These are phyloP conservation scores for Kwoniella mangroviensis DNA, from an alignment of 768 basidiomycete genomes.

Conservation along the genomic window DNA sequence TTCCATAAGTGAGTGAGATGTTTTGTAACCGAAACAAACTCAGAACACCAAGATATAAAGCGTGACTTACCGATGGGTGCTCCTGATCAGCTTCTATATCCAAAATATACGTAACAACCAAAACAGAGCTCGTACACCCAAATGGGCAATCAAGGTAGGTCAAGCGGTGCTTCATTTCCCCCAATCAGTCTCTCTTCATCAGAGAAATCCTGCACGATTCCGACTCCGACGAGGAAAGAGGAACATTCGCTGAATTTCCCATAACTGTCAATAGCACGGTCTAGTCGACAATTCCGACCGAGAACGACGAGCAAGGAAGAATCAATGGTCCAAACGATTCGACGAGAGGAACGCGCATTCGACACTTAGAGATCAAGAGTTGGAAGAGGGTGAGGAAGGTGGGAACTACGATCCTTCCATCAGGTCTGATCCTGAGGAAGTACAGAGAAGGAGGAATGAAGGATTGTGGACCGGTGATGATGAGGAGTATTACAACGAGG, in stretches of 20 bases:
- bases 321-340: conserved; percentile 85
- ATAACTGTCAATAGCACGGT: conserved; percentile 66
- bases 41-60: background rate
- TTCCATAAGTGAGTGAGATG: conserved; percentile 68
- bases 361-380: conserved; percentile 70
- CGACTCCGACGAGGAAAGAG: no score
- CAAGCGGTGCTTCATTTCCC: background rate
- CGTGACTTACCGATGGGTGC: background rate
- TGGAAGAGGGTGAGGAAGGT: conserved; percentile 76
- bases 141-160: conserved; percentile 72
- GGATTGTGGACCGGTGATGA: conserved; percentile 55
- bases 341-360: conserved; percentile 76
- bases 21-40: no score
- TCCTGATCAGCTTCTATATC: conserved; percentile 50
- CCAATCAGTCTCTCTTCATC: background rate
- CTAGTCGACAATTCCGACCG: conserved; percentile 81
- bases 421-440: conserved; percentile 34
- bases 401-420: conserved; percentile 49
- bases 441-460: conserved; percentile 45
- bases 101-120: conserved; percentile 97
- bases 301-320: conserved; percentile 75
- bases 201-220: background rate
- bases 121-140: conserved; percentile 87
- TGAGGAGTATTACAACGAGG: conserved; percentile 56
- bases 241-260: background rate